These are phyloP conservation scores for Ascochyta fabae DNA, from an alignment of 2,329 filamentous ascomycete genomes.

Conservation along the genomic window DNA sequence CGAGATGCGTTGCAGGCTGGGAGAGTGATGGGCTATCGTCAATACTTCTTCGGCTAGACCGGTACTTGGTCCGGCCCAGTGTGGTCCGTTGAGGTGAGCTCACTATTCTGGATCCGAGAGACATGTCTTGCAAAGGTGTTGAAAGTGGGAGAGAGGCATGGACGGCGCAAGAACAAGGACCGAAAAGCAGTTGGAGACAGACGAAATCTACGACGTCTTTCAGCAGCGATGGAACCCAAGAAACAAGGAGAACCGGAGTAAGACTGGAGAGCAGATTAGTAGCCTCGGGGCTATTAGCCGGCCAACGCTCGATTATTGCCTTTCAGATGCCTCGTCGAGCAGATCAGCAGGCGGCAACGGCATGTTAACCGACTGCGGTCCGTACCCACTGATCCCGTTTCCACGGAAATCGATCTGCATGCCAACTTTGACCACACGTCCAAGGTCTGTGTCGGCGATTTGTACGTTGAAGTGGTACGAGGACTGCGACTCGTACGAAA, in stretches of 20 bases:
- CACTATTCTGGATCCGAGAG: not conserved
- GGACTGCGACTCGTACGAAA: not conserved
- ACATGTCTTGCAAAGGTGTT: not conserved
- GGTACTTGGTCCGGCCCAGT: not conserved
- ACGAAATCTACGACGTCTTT: not conserved
- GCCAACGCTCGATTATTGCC: not conserved
- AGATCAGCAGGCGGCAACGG: slow-evolving; percentile 6
- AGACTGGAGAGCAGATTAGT: not conserved
- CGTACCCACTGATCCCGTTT: slow-evolving; percentile 7
- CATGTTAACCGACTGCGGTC: slow-evolving; percentile 17
- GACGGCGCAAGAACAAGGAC: slow-evolving; percentile 4
- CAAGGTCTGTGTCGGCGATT: slow-evolving; percentile 4
- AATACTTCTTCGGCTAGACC: not conserved
- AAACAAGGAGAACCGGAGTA: not conserved
- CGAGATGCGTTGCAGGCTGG: not conserved
- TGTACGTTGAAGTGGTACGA: slow-evolving; percentile 6
- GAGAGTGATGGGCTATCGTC: not conserved
- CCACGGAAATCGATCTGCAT: slow-evolving; percentile 12
- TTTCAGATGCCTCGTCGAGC: slow-evolving; percentile 10
- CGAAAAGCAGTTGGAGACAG: not conserved
- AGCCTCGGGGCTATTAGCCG: slow-evolving; percentile 1
- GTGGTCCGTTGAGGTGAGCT: not conserved
- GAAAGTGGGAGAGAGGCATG: not conserved
- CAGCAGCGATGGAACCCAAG: not conserved
- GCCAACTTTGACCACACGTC: slow-evolving; percentile 4